Evolutionary conservation across 1,284 basidiomycete genomes (phyloP).

Genomic region (Leccinum subspadiceum): DNA sequence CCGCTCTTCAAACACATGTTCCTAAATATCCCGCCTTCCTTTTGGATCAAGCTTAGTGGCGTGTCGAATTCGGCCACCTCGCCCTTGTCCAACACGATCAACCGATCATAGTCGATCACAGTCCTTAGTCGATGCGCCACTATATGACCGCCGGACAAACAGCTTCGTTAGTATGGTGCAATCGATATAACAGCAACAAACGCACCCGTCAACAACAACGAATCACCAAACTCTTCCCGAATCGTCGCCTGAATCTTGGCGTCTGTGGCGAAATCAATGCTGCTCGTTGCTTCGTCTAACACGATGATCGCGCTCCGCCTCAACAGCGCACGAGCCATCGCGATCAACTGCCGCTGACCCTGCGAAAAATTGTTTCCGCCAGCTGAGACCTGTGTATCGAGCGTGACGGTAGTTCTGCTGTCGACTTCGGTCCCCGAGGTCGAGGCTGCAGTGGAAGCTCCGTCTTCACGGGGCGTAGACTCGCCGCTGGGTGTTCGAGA

Average conservation of each 20-base stretch:
- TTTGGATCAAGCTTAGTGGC: slow-evolving; percentile 72
- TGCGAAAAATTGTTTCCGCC: slow-evolving; percentile 72
- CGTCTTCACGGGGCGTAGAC: slow-evolving; percentile 21
- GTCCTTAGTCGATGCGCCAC: slow-evolving; percentile 57
- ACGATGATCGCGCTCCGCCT: slow-evolving; percentile 63
- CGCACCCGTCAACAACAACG: slow-evolving; percentile 46
- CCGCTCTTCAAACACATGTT: slow-evolving; percentile 83
- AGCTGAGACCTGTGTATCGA: slow-evolving; percentile 59
- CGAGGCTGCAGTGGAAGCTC: slow-evolving; percentile 12
- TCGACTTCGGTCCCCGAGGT: slow-evolving; percentile 32
- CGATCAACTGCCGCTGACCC: slow-evolving; percentile 71
- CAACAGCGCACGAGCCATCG: slow-evolving; percentile 63
- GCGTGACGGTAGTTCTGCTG: slow-evolving; percentile 42
- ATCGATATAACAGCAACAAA: not conserved
- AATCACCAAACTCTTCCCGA: slow-evolving; percentile 58
- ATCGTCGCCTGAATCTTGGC: slow-evolving; percentile 67
- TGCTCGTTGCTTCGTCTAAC: slow-evolving; percentile 69
- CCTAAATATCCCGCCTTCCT: slow-evolving; percentile 73
- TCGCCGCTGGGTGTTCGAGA: slow-evolving; percentile 20
- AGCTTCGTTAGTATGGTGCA: slow-evolving; percentile 1
- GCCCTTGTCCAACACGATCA: slow-evolving; percentile 71
- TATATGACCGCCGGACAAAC: slow-evolving; percentile 8
- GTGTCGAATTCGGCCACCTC: slow-evolving; percentile 75
- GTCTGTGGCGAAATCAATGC: slow-evolving; percentile 61
- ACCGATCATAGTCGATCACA: slow-evolving; percentile 61